Conservation (phyloP, 148 eudicot species). For the Arbutus unedo region DNA sequence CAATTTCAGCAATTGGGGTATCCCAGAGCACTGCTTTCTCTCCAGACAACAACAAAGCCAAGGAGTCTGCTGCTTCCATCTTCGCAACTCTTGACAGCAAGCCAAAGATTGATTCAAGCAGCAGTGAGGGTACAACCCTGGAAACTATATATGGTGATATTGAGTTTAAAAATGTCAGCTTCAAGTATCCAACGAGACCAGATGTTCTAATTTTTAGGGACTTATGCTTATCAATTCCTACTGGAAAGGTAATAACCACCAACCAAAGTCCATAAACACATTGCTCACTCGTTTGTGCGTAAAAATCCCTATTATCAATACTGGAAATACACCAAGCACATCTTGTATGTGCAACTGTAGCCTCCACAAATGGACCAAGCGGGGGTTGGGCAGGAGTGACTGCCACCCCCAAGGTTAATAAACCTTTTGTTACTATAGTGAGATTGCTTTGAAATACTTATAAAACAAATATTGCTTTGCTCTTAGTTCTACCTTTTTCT, state of each 20-base stretch:
- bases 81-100: slow-evolving; percentile 66
- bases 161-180: slow-evolving; percentile 57
- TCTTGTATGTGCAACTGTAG: too few relatives aligned
- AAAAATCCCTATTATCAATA: not conserved
- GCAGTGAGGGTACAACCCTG: slow-evolving; percentile 42
- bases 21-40: slow-evolving; percentile 55
- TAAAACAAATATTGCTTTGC: too few relatives aligned
- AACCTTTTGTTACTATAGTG: not conserved
- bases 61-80: slow-evolving; percentile 63
- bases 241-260: slow-evolving; percentile 52
- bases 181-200: slow-evolving; percentile 70
- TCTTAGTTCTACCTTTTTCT: too few relatives aligned
- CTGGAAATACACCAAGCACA: too few relatives aligned
- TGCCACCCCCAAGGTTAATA: not conserved
- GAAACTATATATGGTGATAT: slow-evolving; percentile 54
- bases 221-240: slow-evolving; percentile 61
- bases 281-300: not conserved
- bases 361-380: too few relatives aligned
- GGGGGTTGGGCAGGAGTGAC: too few relatives aligned
- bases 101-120: slow-evolving; percentile 69
- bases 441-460: too few relatives aligned
- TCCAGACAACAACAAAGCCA: slow-evolving; percentile 61
- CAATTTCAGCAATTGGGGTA: slow-evolving; percentile 58
- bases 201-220: slow-evolving; percentile 68
- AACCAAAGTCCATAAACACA: not conserved